Conservation (phyloP, 164 flowering plant species). For the Aristolochia contorta region DNA sequence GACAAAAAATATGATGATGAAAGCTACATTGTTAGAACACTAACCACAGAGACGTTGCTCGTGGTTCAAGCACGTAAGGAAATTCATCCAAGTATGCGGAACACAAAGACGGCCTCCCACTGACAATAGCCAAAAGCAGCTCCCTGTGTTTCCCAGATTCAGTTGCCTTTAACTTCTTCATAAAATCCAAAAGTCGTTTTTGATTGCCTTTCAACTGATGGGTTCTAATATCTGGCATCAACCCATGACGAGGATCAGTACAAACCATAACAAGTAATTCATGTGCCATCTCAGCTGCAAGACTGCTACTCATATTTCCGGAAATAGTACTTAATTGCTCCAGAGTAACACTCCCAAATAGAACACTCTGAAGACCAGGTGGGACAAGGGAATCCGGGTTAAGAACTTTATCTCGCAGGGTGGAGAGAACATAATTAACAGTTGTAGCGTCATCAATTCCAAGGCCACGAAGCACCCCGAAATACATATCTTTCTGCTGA, state of each 20-base stretch:
- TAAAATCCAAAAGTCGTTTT: conserved; percentile 58
- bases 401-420: conserved; percentile 66
- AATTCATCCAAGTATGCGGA: conserved; percentile 75
- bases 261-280: conserved; percentile 59
- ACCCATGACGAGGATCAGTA: conserved; percentile 78
- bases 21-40: conserved; percentile 10
- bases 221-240: conserved; percentile 66
- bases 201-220: conserved; percentile 61
- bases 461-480: conserved; percentile 70
- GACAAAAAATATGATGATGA: background rate
- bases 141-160: conserved; percentile 57
- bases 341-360: conserved; percentile 82
- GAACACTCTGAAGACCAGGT: conserved; percentile 77
- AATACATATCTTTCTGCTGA: conserved; percentile 76
- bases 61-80: conserved; percentile 80
- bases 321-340: conserved; percentile 59
- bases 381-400: conserved; percentile 63
- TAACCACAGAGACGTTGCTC: conserved; percentile 60
- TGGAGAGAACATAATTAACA: conserved; percentile 50
- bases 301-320: conserved; percentile 37
- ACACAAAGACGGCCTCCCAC: conserved; percentile 54
- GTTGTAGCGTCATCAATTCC: conserved; percentile 72
- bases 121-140: conserved; percentile 64
- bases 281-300: conserved; percentile 51
- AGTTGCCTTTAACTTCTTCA: conserved; percentile 80